Percentiles rank a stretch among this genome's conserved stretches.
Conservation (phyloP, 139 green algal species). For the Raphidocelis subcapitata region DNA sequence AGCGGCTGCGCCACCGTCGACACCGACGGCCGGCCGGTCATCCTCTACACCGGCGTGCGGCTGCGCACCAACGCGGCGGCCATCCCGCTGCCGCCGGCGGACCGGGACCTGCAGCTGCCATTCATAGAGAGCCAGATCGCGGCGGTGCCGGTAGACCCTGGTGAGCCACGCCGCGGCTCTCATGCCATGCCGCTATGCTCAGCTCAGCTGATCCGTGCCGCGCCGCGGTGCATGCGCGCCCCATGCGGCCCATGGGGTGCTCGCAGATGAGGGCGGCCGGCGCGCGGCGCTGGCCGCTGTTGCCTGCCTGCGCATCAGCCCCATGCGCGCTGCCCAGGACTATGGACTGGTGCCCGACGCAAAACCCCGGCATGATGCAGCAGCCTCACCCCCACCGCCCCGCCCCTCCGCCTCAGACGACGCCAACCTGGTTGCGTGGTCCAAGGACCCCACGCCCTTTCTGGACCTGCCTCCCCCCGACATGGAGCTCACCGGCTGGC, state of each 20-base stretch:
- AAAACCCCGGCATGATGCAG: no score
- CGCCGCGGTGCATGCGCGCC: no score
- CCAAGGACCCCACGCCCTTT: constrained; percentile 66
- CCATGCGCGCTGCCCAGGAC: no score
- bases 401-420: constrained; percentile 36
- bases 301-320: no score
- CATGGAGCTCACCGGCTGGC: constrained; percentile 73
- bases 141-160: constrained; percentile 50
- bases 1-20: constrained; percentile 68
- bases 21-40: constrained; percentile 26
- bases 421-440: constrained; percentile 58
- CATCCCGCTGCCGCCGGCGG: constrained; percentile 33
- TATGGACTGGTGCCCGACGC: no score
- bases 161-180: constrained; percentile 21
- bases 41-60: constrained; percentile 76
- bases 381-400: no score
- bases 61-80: constrained; percentile 59
- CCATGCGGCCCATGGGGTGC: no score
- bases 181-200: no score
- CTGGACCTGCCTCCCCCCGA: constrained; percentile 63
- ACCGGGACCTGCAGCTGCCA: constrained; percentile 65
- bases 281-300: no score
- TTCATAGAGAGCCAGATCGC: constrained; percentile 83
- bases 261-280: no score
- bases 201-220: no score